phyloP scores from a whole-genome alignment of 768 basidiomycete species.

The Serendipita sp. region DNA sequence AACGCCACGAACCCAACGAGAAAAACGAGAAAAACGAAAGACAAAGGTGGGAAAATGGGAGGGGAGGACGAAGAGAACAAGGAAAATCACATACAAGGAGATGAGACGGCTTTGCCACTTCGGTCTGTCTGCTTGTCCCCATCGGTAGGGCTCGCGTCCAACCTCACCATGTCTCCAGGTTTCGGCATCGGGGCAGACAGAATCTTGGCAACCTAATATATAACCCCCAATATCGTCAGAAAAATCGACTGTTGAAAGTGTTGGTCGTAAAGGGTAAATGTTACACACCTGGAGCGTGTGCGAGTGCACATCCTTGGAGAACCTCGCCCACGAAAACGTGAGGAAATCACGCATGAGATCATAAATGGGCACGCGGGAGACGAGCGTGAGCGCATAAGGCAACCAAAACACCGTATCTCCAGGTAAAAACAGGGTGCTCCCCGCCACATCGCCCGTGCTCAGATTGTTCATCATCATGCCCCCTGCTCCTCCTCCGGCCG shows the following conservation, averaged over 20 bases:
- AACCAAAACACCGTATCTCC: conserved; percentile 52
- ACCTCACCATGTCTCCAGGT: conserved; percentile 69
- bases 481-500: too few relatives aligned
- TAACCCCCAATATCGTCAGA: conserved; percentile 6
- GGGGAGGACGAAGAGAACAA: background rate
- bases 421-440: conserved; percentile 76
- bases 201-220: conserved; percentile 14
- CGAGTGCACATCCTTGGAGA: conserved; percentile 85
- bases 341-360: conserved; percentile 92
- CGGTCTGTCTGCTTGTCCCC: conserved; percentile 25
- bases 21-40: too few relatives aligned
- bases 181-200: conserved; percentile 51
- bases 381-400: conserved; percentile 42
- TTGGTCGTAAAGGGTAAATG: background rate
- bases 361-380: conserved; percentile 86
- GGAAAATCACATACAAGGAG: background rate
- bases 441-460: conserved; percentile 23
- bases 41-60: too few relatives aligned
- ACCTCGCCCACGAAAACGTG: conserved; percentile 88
- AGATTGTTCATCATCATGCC: too few relatives aligned
- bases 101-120: conserved; percentile 28
- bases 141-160: conserved; percentile 54
- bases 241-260: background rate
- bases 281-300: conserved; percentile 79
- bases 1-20: too few relatives aligned